Percentiles rank a stretch among this genome's conserved stretches.
phyloP scores from a whole-genome alignment of 73 alveolate species.

The Paramecium sonneborni region DNA sequence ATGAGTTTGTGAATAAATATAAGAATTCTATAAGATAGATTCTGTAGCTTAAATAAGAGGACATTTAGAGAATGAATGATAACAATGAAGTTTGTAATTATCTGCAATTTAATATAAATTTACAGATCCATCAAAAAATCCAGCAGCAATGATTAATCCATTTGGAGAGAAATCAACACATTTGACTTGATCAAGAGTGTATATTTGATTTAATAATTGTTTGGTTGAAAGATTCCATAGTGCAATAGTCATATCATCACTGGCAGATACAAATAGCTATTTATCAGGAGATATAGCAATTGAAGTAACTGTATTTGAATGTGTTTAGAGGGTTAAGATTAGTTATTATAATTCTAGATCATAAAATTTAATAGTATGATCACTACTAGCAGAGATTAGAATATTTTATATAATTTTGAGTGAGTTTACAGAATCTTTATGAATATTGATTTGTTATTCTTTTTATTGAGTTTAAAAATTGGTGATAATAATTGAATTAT shows the following conservation, averaged over 20 bases:
- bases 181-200: neutral
- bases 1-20: neutral
- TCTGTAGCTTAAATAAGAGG: too few relatives aligned
- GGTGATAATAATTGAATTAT: neutral
- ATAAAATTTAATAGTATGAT: slow-evolving; percentile 52
- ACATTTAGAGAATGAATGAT: too few relatives aligned
- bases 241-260: neutral
- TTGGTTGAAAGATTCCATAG: neutral
- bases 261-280: neutral
- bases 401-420: neutral
- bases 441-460: neutral
- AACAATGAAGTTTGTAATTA: too few relatives aligned
- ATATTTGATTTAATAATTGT: neutral
- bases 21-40: too few relatives aligned
- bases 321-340: neutral
- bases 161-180: neutral
- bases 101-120: too few relatives aligned
- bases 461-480: neutral
- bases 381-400: slow-evolving; percentile 83
- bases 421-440: neutral
- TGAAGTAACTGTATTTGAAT: neutral
- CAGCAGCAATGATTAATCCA: too few relatives aligned
- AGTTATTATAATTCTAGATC: neutral
- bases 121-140: too few relatives aligned
- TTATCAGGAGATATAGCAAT: neutral